Percentiles rank a stretch among this genome's conserved stretches.
phyloP scores from a whole-genome alignment of 306 rosid genomes.

The Rosa rugosa region DNA sequence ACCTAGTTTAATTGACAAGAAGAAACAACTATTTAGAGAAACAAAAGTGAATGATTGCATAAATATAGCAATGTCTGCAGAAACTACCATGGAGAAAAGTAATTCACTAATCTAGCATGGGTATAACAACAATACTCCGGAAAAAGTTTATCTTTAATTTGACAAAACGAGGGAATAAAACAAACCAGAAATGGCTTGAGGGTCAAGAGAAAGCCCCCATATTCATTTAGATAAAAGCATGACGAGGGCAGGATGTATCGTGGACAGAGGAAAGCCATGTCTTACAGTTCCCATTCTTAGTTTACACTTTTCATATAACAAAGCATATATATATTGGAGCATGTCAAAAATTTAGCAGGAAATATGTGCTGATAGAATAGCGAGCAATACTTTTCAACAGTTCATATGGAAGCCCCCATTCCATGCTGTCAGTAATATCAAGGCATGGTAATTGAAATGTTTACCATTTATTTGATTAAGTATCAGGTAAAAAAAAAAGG shows the following conservation, averaged over 20 bases:
- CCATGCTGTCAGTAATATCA: not conserved
- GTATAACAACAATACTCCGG: not conserved
- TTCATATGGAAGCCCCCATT: not conserved
- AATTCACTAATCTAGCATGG: not conserved
- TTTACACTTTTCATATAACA: not conserved
- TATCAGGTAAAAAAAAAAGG: not conserved
- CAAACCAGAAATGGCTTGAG: not conserved
- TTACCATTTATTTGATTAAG: not conserved
- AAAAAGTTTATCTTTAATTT: not conserved
- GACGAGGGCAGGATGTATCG: not conserved
- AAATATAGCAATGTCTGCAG: not conserved
- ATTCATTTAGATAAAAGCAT: not conserved
- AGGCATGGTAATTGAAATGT: conserved; percentile 1
- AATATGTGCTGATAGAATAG: not conserved
- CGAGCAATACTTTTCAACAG: not conserved
- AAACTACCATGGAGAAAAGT: conserved; percentile 1
- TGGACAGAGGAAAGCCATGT: not conserved
- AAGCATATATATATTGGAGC: not conserved
- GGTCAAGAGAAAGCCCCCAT: not conserved
- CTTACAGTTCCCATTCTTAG: not conserved
- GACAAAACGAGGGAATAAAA: not conserved
- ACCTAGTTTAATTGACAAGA: conserved; percentile 58
- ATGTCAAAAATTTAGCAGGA: not conserved
- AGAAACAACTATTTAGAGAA: conserved; percentile 19
- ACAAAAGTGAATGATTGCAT: conserved; percentile 9